Evolutionary conservation across 768 basidiomycete genomes (phyloP).

Genomic region (Antrodiella citrinella): DNA sequence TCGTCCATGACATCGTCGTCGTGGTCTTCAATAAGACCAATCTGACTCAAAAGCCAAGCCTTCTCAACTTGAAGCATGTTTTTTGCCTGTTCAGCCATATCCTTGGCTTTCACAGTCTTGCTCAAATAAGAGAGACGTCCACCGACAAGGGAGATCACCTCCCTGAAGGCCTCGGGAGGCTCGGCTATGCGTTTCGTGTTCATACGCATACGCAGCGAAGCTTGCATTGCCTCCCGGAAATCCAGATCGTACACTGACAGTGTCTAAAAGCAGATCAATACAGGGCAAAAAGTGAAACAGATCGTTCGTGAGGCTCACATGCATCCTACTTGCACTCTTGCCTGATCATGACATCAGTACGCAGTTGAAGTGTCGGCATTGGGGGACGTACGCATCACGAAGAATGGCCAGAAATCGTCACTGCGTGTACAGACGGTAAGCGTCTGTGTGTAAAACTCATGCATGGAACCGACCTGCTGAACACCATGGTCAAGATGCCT

Average conservation of each 20-base stretch:
- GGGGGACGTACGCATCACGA: slow-evolving; percentile 46
- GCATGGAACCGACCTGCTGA: slow-evolving; percentile 48
- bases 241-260: slow-evolving; percentile 68
- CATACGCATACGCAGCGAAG: slow-evolving; percentile 45
- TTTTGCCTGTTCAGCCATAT: slow-evolving; percentile 59
- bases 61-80: slow-evolving; percentile 66
- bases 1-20: slow-evolving; percentile 91
- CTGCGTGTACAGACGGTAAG: slow-evolving; percentile 27
- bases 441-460: slow-evolving; percentile 12
- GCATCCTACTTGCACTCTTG: slow-evolving; percentile 68
- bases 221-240: slow-evolving; percentile 46
- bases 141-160: slow-evolving; percentile 58
- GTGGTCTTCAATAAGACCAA: slow-evolving; percentile 73
- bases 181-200: slow-evolving; percentile 26
- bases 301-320: slow-evolving; percentile 29
- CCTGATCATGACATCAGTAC: slow-evolving; percentile 30
- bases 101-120: slow-evolving; percentile 49
- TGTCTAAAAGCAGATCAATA: slow-evolving; percentile 38
- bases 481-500: slow-evolving; percentile 76
- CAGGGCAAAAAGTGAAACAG: no score
- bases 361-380: neutral
- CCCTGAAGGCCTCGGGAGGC: slow-evolving; percentile 30
- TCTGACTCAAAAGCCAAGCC: slow-evolving; percentile 71
- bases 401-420: slow-evolving; percentile 82
- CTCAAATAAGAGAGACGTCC: slow-evolving; percentile 76